Evolutionary conservation across 305 asterid genomes (phyloP).

Genomic region (Solanum aculeatissimum): DNA sequence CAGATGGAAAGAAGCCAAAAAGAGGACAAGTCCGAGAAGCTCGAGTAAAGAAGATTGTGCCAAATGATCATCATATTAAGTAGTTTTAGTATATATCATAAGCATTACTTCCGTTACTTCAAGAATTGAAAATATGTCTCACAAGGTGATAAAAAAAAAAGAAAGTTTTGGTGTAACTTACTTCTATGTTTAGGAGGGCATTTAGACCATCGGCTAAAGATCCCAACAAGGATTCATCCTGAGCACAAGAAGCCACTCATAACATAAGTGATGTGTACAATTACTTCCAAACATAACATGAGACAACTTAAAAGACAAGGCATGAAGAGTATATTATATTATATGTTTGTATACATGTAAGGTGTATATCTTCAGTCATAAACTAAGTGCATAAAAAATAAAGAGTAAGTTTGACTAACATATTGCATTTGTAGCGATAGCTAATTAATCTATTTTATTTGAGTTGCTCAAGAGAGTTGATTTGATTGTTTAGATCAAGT

Average conservation of each 20-base stretch:
- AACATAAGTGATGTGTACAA: not conserved
- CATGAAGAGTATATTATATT: not conserved
- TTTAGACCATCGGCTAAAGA: slow-evolving; percentile 85
- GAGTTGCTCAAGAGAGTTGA: not conserved
- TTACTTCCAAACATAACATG: not conserved
- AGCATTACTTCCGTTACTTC: not conserved
- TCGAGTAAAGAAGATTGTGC: not conserved
- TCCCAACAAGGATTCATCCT: slow-evolving; percentile 60
- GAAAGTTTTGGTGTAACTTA: slow-evolving; percentile 20
- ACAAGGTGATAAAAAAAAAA: not conserved
- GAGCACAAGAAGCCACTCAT: slow-evolving; percentile 10
- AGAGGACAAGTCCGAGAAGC: not conserved
- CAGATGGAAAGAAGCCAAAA: not conserved
- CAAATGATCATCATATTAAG: not conserved
- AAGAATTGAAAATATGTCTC: not conserved
- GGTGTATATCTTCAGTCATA: not conserved
- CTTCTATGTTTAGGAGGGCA: slow-evolving; percentile 81
- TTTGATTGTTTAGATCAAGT: not conserved
- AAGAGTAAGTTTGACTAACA: not conserved
- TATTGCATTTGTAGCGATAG: not conserved
- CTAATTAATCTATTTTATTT: not conserved
- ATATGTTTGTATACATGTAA: not conserved
- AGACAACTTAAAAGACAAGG: not conserved
- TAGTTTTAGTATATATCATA: not conserved
- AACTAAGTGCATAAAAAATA: not conserved